phyloP scores from a whole-genome alignment of 768 basidiomycete species.

The Psilocybe tampanensis region DNA sequence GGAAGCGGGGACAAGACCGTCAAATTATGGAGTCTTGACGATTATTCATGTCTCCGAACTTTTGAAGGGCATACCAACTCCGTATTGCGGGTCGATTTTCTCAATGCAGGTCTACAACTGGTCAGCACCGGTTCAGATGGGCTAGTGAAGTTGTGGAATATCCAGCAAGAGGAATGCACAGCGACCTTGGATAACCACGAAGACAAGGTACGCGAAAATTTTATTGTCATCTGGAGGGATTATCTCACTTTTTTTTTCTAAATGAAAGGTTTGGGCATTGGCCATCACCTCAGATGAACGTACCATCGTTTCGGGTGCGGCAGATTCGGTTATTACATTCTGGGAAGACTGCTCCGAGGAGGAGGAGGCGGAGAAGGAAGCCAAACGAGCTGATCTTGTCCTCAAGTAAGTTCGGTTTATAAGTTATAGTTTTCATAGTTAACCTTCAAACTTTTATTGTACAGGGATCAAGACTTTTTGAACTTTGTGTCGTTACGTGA shows the following conservation, averaged over 20 bases:
- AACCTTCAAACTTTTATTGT: not conserved
- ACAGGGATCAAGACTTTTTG: slow-evolving; percentile 92
- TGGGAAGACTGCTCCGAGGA: slow-evolving; percentile 96
- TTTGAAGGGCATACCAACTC: slow-evolving; percentile 99
- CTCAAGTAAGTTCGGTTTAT: slow-evolving; percentile 63
- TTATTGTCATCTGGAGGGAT: not conserved
- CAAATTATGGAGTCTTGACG: slow-evolving; percentile 92
- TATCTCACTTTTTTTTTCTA: not conserved
- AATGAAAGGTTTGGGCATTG: slow-evolving; percentile 93
- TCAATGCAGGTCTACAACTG: slow-evolving; percentile 82
- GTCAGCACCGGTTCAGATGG: slow-evolving; percentile 94
- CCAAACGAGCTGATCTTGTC: slow-evolving; percentile 70
- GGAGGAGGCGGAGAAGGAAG: slow-evolving; percentile 73
- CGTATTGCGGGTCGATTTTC: slow-evolving; percentile 89
- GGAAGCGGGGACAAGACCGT: slow-evolving; percentile 96
- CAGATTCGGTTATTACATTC: slow-evolving; percentile 94
- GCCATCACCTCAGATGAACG: slow-evolving; percentile 80
- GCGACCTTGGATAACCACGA: slow-evolving; percentile 96
- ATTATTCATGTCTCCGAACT: slow-evolving; percentile 92
- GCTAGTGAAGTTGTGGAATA: slow-evolving; percentile 94
- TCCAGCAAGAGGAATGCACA: slow-evolving; percentile 84
- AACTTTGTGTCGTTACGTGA: slow-evolving; percentile 89
- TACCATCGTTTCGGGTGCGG: slow-evolving; percentile 90
- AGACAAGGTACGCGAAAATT: slow-evolving; percentile 72
- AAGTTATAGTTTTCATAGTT: not conserved